Conservation (phyloP, 2,329 filamentous ascomycete species). For the Fusarium algeriense region DNA sequence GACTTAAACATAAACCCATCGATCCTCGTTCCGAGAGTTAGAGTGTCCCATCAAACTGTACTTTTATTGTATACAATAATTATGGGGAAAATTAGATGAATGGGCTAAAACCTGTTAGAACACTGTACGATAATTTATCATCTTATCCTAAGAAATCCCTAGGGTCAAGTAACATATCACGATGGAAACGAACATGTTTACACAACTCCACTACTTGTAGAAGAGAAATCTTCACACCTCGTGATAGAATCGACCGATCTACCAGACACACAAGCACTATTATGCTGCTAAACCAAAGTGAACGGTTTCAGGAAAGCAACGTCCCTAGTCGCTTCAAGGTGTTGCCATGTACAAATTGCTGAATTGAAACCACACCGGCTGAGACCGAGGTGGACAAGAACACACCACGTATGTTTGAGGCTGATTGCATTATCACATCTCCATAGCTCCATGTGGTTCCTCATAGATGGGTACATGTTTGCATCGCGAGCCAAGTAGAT, state of each 20-base stretch:
- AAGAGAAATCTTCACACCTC: constrained; percentile 8
- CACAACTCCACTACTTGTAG: neutral
- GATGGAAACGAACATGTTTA: constrained; percentile 2
- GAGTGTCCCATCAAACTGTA: constrained; percentile 35
- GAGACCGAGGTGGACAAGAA: constrained; percentile 17
- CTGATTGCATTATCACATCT: constrained; percentile 11
- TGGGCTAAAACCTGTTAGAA: neutral
- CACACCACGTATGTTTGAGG: constrained; percentile 31
- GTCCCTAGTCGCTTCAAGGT: constrained; percentile 15
- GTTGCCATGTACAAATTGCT: constrained; percentile 32
- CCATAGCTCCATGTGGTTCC: constrained; percentile 26
- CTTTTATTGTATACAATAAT: constrained; percentile 32
- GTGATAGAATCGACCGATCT: constrained; percentile 36
- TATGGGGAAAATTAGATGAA: constrained; percentile 5
- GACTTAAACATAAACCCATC: neutral
- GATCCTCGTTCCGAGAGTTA: neutral
- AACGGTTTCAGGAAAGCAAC: constrained; percentile 17
- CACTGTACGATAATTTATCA: neutral
- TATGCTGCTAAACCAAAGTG: constrained; percentile 4
- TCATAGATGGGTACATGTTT: constrained; percentile 1
- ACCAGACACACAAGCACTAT: neutral
- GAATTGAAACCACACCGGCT: constrained; percentile 26
- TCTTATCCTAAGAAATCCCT: neutral
- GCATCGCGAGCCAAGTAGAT: constrained; percentile 18
- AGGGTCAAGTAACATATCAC: constrained; percentile 1